These are phyloP conservation scores for Gracilaria vermiculophylla DNA, from an alignment of 23 red algal genomes.

Conservation along the genomic window DNA sequence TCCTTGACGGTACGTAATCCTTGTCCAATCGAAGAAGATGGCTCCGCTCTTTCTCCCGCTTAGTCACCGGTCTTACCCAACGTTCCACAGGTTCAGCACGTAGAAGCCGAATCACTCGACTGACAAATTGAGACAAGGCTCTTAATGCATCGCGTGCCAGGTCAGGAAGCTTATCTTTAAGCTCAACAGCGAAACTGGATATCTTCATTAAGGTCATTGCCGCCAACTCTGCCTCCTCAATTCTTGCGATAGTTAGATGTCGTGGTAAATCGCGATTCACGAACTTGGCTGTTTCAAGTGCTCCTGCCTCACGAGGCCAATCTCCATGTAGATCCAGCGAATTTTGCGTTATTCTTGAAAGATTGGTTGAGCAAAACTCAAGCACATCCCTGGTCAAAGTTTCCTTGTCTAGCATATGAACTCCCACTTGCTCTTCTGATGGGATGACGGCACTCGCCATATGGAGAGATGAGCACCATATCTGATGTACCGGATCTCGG, in stretches of 20 bases:
- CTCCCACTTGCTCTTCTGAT: neutral
- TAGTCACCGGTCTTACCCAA: constrained; percentile 57
- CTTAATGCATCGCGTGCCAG: neutral
- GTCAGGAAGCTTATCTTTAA: constrained; percentile 39
- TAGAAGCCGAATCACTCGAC: constrained; percentile 42
- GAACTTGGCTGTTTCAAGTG: neutral
- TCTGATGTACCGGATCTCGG: constrained; percentile 17
- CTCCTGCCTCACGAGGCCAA: constrained; percentile 24
- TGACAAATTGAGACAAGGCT: neutral
- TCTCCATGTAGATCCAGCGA: constrained; percentile 51
- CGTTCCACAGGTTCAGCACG: constrained; percentile 59
- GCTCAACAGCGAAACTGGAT: constrained; percentile 40
- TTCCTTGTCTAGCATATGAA: constrained; percentile 16
- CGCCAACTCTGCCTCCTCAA: constrained; percentile 65
- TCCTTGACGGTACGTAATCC: neutral
- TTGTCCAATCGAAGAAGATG: constrained; percentile 39
- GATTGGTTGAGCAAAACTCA: constrained; percentile 42
- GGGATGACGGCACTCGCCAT: constrained; percentile 44
- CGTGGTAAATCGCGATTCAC: neutral
- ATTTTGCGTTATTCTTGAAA: constrained; percentile 23
- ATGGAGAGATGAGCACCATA: constrained; percentile 64
- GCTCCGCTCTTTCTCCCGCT: constrained; percentile 54
- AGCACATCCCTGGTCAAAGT: constrained; percentile 16
- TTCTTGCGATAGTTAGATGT: constrained; percentile 34
- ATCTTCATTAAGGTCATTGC: constrained; percentile 27